These are phyloP conservation scores for Spathaspora sp. DNA, from an alignment of 805 yeast species.

Conservation along the genomic window DNA sequence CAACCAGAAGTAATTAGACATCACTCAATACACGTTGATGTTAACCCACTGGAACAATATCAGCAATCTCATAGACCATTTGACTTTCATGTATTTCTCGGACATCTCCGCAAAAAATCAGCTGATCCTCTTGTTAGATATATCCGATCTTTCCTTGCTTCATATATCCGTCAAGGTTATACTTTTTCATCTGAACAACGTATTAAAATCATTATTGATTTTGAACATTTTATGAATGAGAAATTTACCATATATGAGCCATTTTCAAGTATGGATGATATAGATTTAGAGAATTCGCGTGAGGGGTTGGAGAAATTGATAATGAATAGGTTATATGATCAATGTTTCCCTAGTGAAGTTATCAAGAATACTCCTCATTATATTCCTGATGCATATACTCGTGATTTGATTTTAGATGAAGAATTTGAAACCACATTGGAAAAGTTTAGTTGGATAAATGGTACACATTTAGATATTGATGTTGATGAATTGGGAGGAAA, in stretches of 20 bases:
- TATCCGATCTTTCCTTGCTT: slow-evolving; percentile 75
- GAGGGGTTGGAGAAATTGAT: slow-evolving; percentile 92
- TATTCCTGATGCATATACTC: slow-evolving; percentile 43
- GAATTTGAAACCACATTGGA: slow-evolving; percentile 48
- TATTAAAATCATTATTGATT: slow-evolving; percentile 70
- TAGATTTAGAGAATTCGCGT: slow-evolving; percentile 61
- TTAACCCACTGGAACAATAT: slow-evolving; percentile 33
- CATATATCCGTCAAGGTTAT: slow-evolving; percentile 58
- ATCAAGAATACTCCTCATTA: slow-evolving; percentile 20
- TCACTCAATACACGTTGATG: slow-evolving; percentile 1
- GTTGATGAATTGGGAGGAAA: slow-evolving; percentile 28
- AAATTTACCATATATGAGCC: slow-evolving; percentile 67
- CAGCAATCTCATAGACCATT: slow-evolving; percentile 50
- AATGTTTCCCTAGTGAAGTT: slow-evolving; percentile 78
- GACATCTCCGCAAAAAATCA: slow-evolving; percentile 62
- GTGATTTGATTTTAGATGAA: slow-evolving; percentile 62
- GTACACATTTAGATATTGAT: slow-evolving; percentile 74
- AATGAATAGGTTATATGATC: slow-evolving; percentile 78
- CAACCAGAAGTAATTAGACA: neutral
- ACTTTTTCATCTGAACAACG: slow-evolving; percentile 76
- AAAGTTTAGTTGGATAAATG: slow-evolving; percentile 69
- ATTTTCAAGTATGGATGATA: slow-evolving; percentile 59
- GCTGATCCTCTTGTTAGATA: slow-evolving; percentile 91
- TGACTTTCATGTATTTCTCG: slow-evolving; percentile 80
- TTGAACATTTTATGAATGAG: slow-evolving; percentile 64